Evolutionary conservation across 352 stramenopile genomes (phyloP).

Genomic region (Globisporangium viniferum): DNA sequence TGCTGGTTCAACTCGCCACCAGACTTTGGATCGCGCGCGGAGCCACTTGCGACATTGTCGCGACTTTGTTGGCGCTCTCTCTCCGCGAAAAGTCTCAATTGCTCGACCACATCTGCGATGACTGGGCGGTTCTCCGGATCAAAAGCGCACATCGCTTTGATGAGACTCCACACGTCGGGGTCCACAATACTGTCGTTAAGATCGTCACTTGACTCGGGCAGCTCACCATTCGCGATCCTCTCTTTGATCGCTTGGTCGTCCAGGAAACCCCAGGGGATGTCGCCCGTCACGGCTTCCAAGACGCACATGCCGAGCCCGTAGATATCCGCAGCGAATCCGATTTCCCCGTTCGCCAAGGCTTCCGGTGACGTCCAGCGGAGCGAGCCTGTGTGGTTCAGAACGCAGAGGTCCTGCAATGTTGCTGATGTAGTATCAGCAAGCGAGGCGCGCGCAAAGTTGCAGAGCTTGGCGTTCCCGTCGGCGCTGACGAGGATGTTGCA

Average conservation of each 20-base stretch:
- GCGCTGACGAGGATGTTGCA: conserved; percentile 56
- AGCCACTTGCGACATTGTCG: background rate
- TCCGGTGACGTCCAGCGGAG: conserved; percentile 62
- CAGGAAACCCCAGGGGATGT: conserved; percentile 60
- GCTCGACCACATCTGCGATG: conserved; percentile 43
- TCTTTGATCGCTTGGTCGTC: conserved; percentile 39
- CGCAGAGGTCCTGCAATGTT: background rate
- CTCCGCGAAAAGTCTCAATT: conserved; percentile 43
- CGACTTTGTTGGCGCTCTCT: conserved; percentile 28
- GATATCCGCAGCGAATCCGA: conserved; percentile 32
- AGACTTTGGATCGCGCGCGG: background rate
- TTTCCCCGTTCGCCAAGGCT: conserved; percentile 18
- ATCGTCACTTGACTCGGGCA: conserved; percentile 28
- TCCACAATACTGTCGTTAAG: background rate
- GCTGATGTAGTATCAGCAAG: background rate
- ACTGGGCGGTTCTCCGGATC: conserved; percentile 28
- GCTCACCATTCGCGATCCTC: conserved; percentile 36
- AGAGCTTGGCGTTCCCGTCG: conserved; percentile 55
- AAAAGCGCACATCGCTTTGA: background rate
- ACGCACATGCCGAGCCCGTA: conserved; percentile 70
- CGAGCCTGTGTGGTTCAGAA: conserved; percentile 9
- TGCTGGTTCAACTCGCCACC: background rate
- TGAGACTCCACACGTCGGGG: background rate
- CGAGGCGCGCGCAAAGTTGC: conserved; percentile 20
- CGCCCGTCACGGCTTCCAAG: conserved; percentile 51